These are phyloP conservation scores for Aspergillus ruber DNA, from an alignment of 2,329 filamentous ascomycete species.

Conservation along the genomic window DNA sequence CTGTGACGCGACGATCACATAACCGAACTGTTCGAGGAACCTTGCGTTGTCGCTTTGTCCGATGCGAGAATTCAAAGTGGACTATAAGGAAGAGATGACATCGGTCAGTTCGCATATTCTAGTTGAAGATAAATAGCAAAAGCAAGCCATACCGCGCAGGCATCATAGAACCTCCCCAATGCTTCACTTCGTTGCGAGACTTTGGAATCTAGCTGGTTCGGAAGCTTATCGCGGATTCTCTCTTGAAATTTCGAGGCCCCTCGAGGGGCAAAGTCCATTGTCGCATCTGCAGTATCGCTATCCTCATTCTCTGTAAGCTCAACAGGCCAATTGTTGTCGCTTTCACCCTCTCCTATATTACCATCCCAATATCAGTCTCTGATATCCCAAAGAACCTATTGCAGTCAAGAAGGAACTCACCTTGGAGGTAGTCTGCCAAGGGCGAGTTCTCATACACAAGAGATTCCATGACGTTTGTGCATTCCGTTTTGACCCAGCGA, in stretches of 20 bases:
- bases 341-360: constrained; percentile 40
- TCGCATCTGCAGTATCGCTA: constrained; percentile 21
- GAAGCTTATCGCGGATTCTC: constrained; percentile 44
- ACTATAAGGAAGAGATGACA: constrained; percentile 12
- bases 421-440: constrained; percentile 82
- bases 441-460: constrained; percentile 81
- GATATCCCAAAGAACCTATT: background rate
- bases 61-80: constrained; percentile 42
- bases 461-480: constrained; percentile 64
- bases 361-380: constrained; percentile 6
- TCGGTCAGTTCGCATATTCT: background rate
- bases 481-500: constrained; percentile 18
- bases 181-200: constrained; percentile 23
- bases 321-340: constrained; percentile 33
- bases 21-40: constrained; percentile 89
- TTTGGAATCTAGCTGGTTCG: constrained; percentile 40
- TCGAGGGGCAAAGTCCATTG: constrained; percentile 44
- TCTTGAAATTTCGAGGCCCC: constrained; percentile 45
- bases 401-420: constrained; percentile 43
- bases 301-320: constrained; percentile 20
- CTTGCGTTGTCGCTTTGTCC: constrained; percentile 72
- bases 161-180: constrained; percentile 38
- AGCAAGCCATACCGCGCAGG: constrained; percentile 39
- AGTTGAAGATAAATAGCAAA: background rate
- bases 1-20: constrained; percentile 87